A percentile compares a stretch with the other conserved stretches of the same genome.
Evolutionary conservation across 495 filamentous ascomycete genomes (phyloP).

Genomic region (Neurospora discreta): DNA sequence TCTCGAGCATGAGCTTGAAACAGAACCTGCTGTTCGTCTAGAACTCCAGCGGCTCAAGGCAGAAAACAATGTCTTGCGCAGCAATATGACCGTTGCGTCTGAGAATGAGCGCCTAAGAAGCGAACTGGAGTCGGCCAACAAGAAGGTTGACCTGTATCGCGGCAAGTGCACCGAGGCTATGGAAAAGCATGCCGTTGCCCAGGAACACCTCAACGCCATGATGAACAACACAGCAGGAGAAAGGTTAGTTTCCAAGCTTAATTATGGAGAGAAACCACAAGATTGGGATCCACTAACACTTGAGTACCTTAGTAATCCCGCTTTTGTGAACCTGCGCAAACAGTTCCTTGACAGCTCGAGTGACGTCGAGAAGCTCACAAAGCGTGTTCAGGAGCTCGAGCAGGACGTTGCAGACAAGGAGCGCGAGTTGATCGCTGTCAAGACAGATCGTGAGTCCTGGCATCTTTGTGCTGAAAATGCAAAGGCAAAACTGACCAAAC

Average conservation of each 20-base stretch:
- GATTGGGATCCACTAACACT: constrained; percentile 22
- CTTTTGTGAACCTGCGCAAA: constrained; percentile 26
- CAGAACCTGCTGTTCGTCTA: constrained; percentile 21
- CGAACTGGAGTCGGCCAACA: constrained; percentile 34
- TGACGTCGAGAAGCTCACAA: constrained; percentile 26
- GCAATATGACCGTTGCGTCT: constrained; percentile 34
- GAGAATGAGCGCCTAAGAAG: constrained; percentile 37
- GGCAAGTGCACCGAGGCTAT: constrained; percentile 34
- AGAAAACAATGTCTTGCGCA: constrained; percentile 41
- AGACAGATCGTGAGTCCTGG: constrained; percentile 23
- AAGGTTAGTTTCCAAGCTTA: constrained; percentile 33
- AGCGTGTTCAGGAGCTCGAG: constrained; percentile 32
- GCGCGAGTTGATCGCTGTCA: constrained; percentile 32
- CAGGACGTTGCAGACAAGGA: constrained; percentile 31
- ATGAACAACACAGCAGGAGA: constrained; percentile 33
- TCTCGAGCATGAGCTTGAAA: constrained; percentile 34
- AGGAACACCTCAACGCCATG: constrained; percentile 39
- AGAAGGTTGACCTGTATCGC: constrained; percentile 29
- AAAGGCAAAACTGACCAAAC: constrained; percentile 5
- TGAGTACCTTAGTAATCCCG: constrained; percentile 28
- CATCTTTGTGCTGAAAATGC: neutral
- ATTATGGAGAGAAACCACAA: constrained; percentile 5
- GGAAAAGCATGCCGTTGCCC: constrained; percentile 37
- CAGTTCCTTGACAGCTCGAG: constrained; percentile 20
- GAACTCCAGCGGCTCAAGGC: constrained; percentile 42